Base-by-base conservation (phyloP, 495 filamentous ascomycete species). In the Neurospora tetraspora region DNA sequence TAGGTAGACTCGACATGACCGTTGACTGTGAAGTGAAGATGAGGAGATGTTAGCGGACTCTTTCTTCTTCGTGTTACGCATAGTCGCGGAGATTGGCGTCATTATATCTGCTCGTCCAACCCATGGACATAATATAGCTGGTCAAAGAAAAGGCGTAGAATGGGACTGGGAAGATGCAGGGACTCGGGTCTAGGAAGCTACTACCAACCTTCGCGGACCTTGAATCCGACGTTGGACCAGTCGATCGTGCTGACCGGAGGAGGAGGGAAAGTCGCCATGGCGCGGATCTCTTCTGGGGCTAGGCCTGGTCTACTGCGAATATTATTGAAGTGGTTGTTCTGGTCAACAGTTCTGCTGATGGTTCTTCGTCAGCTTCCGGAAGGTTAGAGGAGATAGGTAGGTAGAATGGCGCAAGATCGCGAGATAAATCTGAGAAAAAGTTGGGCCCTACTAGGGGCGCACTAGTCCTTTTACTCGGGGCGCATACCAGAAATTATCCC, bases 211-310 rank as follows among this genome's bases (percentile, higher is more conserved):
- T 97, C 94, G 68, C 94, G 92, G 71, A 97, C 90, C 78, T 88
- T 88, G 85, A 98, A 98, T 72, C 95, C 95, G 61, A 98, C 87
- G 79, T 97, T 89, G 76, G 84, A 86, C 95, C 95, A 98, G 87
- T 97, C 94, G 83, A 96, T 93, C 68, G 92, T 90, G 78, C 89
- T 89, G 73, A 92, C 88, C 6, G 94, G 93, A 3, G 92, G 89
- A 36, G 94, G 94, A 53, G 94, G 94, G 78, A 96, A 97, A 69
- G 83, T 73, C 34, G 83, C 78, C 83, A 85, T 85, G 71, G 68
- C 76, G 71, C 11, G 8, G 69, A 39, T 45, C 42, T 20, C 18
- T 10, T 45, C 18, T n/a, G 18, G 18, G 7, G n/a, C 42, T 43
- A n/a, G 42, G 14, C 11, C 39, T 39, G 11, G 39, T 5, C 39